phyloP scores from a whole-genome alignment of 2,329 filamentous ascomycete genomes.

The Sarocladium strictum region DNA sequence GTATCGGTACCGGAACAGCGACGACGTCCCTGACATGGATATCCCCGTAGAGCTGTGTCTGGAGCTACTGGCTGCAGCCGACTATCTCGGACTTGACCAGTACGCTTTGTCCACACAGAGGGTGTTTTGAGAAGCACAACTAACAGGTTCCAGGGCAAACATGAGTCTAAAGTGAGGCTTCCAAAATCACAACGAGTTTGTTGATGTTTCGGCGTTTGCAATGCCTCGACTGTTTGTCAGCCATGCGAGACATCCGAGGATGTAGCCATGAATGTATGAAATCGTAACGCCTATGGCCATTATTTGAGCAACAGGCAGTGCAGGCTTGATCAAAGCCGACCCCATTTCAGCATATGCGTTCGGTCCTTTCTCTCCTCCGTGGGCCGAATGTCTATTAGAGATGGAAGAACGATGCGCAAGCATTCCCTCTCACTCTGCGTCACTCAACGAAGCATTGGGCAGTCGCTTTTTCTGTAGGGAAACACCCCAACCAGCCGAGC shows the following conservation, averaged over 20 bases:
- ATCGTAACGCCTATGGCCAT: neutral
- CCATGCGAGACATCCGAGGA: constrained; percentile 8
- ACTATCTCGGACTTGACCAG: constrained; percentile 66
- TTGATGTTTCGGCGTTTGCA: neutral
- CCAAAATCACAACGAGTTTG: neutral
- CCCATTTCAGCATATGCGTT: constrained; percentile 53
- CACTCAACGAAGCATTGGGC: constrained; percentile 36
- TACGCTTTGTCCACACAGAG: constrained; percentile 21
- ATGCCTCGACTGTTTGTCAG: neutral
- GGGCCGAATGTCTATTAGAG: constrained; percentile 48
- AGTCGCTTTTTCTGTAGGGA: constrained; percentile 43
- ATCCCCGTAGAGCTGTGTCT: constrained; percentile 73
- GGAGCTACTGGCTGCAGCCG: constrained; percentile 70
- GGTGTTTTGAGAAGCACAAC: constrained; percentile 17
- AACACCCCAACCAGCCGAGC: constrained; percentile 20
- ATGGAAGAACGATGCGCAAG: constrained; percentile 42
- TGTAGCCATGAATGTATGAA: constrained; percentile 13
- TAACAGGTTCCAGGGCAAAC: constrained; percentile 29
- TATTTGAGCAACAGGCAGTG: neutral
- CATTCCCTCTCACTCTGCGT: constrained; percentile 46
- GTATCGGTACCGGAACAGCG: constrained; percentile 63
- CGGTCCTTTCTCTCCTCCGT: constrained; percentile 39
- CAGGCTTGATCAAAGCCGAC: constrained; percentile 6
- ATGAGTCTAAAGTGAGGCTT: constrained; percentile 29
- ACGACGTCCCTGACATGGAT: constrained; percentile 75